Conservation (phyloP, 305 asterid genomes). For the Fraxinus platypoda region DNA sequence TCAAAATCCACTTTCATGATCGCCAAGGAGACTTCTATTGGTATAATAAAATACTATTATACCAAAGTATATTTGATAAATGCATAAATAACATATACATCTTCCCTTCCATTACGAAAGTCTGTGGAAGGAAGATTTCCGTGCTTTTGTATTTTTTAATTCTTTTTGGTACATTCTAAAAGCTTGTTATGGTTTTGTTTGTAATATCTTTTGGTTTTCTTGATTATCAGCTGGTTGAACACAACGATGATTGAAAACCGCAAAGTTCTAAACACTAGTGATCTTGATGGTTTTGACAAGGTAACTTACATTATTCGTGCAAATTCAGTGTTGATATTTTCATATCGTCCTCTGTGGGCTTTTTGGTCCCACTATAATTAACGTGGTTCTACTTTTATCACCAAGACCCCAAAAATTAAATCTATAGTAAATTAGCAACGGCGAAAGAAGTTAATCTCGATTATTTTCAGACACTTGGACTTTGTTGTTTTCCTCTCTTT, state of each 20-base stretch:
- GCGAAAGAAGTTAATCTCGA: neutral
- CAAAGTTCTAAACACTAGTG: conserved; percentile 62
- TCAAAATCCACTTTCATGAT: conserved; percentile 94
- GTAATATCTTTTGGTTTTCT: conserved; percentile 18
- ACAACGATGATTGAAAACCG: conserved; percentile 96
- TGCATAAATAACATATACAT: neutral
- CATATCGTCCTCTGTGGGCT: neutral
- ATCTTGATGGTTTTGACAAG: conserved; percentile 98
- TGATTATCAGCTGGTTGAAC: conserved; percentile 78
- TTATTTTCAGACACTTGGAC: neutral
- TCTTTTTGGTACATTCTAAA: neutral
- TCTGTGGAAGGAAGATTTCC: neutral
- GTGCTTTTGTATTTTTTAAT: neutral
- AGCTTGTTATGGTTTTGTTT: neutral
- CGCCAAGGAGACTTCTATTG: conserved; percentile 99
- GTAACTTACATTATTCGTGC: conserved; percentile 35
- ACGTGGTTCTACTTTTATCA: neutral
- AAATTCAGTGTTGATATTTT: neutral
- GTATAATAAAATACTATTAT: conserved; percentile 32
- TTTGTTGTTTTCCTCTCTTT: neutral
- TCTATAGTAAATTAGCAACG: neutral
- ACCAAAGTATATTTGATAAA: neutral
- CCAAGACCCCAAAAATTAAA: neutral
- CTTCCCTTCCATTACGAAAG: neutral
- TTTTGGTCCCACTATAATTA: neutral